Percentiles rank a stretch among this genome's conserved stretches.
Conservation (phyloP, 768 basidiomycete species). For the Pleurotus tuoliensis region DNA sequence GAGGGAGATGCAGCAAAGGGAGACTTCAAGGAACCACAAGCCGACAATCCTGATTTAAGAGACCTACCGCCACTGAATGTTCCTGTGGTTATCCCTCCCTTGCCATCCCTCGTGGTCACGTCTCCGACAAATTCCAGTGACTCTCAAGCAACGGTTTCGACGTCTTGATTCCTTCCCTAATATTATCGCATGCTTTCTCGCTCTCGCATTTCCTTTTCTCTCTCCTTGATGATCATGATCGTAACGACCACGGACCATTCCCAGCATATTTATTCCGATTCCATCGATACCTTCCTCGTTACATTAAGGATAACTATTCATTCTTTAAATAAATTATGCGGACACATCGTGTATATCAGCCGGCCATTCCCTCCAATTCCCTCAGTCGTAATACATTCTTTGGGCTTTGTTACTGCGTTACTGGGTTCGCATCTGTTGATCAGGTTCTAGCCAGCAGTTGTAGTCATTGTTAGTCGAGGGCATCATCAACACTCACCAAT, state of each 20-base stretch:
- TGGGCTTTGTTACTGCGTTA: not conserved
- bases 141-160: not conserved
- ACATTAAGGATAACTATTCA: no score
- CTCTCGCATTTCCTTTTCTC: not conserved
- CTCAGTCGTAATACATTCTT: not conserved
- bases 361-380: no score
- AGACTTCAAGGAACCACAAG: not conserved
- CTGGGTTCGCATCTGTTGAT: slow-evolving; percentile 22
- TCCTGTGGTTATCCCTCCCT: not conserved
- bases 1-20: slow-evolving; percentile 10
- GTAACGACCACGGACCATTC: slow-evolving; percentile 25
- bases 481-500: slow-evolving; percentile 14
- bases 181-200: not conserved
- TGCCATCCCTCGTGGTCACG: slow-evolving; percentile 10
- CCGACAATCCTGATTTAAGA: slow-evolving; percentile 10
- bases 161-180: not conserved
- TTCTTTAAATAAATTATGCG: no score
- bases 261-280: slow-evolving; percentile 30
- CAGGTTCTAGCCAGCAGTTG: slow-evolving; percentile 27
- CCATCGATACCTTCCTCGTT: slow-evolving; percentile 22
- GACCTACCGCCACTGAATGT: slow-evolving; percentile 12
- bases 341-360: no score
- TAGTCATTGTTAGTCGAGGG: not conserved
- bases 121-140: slow-evolving; percentile 4
- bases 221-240: not conserved